Percentiles rank a stretch among this genome's conserved stretches.
Evolutionary conservation across 768 basidiomycete species (phyloP).

Genomic region (Chalciporus sphaerocephalus): DNA sequence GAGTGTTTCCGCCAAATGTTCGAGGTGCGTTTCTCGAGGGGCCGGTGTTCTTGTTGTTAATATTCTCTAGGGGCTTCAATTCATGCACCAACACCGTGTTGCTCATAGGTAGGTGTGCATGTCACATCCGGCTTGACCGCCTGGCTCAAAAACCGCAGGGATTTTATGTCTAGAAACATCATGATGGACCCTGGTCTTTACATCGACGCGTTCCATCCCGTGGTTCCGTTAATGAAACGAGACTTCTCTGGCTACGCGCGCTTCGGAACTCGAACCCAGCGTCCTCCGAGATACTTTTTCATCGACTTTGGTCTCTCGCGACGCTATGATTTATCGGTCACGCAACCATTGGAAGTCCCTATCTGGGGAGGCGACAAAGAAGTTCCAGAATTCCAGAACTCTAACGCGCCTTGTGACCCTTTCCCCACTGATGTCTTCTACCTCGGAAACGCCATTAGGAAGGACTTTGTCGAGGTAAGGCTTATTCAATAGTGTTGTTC

Average conservation of each 20-base stretch:
- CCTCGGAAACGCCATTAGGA: constrained; percentile 35
- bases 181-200: constrained; percentile 32
- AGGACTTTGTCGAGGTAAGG: constrained; percentile 29
- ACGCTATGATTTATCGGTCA: constrained; percentile 23
- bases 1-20: constrained; percentile 32
- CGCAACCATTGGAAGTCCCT: constrained; percentile 23
- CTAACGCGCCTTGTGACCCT: constrained; percentile 25
- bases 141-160: constrained; percentile 17
- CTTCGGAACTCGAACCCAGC: constrained; percentile 9
- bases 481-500: no score
- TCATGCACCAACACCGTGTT: constrained; percentile 23
- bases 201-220: constrained; percentile 29
- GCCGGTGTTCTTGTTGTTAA: background rate
- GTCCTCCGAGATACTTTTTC: constrained; percentile 10
- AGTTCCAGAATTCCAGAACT: constrained; percentile 33
- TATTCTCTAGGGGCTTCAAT: constrained; percentile 17
- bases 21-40: constrained; percentile 17
- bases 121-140: background rate
- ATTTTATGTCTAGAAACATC: constrained; percentile 30
- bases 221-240: constrained; percentile 5
- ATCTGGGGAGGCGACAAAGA: constrained; percentile 39
- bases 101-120: constrained; percentile 12
- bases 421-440: constrained; percentile 43
- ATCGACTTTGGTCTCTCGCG: constrained; percentile 34
- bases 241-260: constrained; percentile 21